Conservation (phyloP, 768 basidiomycete genomes). For the Antrodiella citrinella region DNA sequence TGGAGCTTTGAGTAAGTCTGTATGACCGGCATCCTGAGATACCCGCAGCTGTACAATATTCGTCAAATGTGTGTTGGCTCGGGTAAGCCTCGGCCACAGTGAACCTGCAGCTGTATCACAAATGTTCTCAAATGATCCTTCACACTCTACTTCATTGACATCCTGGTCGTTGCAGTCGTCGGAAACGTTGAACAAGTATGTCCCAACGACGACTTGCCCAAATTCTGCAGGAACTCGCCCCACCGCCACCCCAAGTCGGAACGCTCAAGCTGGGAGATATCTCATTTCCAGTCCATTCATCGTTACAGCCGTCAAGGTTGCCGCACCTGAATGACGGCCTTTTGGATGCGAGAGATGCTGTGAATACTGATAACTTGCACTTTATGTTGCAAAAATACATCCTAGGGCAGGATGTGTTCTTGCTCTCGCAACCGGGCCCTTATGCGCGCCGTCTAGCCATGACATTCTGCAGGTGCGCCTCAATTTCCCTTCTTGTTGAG, state of each 20-base stretch:
- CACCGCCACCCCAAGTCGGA: constrained; percentile 36
- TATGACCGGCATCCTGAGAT: too few relatives aligned
- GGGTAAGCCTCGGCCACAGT: too few relatives aligned
- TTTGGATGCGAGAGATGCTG: constrained; percentile 42
- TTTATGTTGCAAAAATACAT: constrained; percentile 64
- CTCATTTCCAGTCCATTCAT: constrained; percentile 42
- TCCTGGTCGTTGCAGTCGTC: too few relatives aligned
- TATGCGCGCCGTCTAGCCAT: constrained; percentile 55
- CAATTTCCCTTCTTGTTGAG: background rate
- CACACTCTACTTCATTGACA: too few relatives aligned
- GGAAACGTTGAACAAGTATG: constrained; percentile 8
- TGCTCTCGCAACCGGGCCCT: constrained; percentile 60
- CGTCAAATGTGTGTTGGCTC: too few relatives aligned
- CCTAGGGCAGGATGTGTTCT: constrained; percentile 59
- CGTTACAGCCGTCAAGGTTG: constrained; percentile 41
- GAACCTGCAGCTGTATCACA: too few relatives aligned
- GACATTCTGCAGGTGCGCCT: constrained; percentile 57
- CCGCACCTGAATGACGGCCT: constrained; percentile 33
- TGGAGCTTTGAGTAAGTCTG: too few relatives aligned
- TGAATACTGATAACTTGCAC: constrained; percentile 51
- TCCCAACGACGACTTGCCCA: constrained; percentile 36
- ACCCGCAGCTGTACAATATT: too few relatives aligned
- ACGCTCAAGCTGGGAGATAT: constrained; percentile 51
- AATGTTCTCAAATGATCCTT: too few relatives aligned
- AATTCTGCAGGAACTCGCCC: constrained; percentile 36